phyloP scores from a whole-genome alignment of 2,329 filamentous ascomycete species.

The Fusarium anthophilum region DNA sequence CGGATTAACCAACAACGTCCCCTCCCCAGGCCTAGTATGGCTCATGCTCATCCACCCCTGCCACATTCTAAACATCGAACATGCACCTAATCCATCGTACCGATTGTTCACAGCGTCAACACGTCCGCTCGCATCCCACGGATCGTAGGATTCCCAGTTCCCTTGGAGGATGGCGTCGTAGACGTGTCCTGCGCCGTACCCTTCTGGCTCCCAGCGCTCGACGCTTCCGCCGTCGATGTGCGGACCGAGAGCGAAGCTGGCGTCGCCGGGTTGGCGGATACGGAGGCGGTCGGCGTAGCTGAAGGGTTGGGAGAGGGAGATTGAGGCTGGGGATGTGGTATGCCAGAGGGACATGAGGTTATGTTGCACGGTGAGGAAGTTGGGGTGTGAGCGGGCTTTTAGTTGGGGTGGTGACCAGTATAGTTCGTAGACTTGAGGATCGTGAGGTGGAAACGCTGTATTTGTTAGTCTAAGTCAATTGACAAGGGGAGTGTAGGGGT shows the following conservation, averaged over 20 bases:
- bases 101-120: slow-evolving; percentile 75
- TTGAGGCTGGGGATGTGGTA: slow-evolving; percentile 56
- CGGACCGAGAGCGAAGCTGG: slow-evolving; percentile 75
- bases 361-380: slow-evolving; percentile 68
- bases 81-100: slow-evolving; percentile 83
- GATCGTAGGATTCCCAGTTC: slow-evolving; percentile 81
- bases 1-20: slow-evolving; percentile 85
- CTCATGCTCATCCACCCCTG: slow-evolving; percentile 91
- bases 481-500: background rate
- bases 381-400: slow-evolving; percentile 72
- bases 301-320: slow-evolving; percentile 65
- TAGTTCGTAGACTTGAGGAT: slow-evolving; percentile 77
- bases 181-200: slow-evolving; percentile 72
- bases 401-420: slow-evolving; percentile 79
- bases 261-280: slow-evolving; percentile 76
- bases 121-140: slow-evolving; percentile 79
- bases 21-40: slow-evolving; percentile 75
- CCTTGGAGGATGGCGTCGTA: slow-evolving; percentile 80
- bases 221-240: slow-evolving; percentile 79
- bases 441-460: slow-evolving; percentile 70
- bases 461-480: background rate
- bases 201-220: slow-evolving; percentile 77
- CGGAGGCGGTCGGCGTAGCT: slow-evolving; percentile 77
- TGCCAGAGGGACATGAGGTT: slow-evolving; percentile 71
- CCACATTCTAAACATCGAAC: slow-evolving; percentile 86